Conservation (phyloP, 1,139 yeast genomes). For the Lodderomyces theae region DNA sequence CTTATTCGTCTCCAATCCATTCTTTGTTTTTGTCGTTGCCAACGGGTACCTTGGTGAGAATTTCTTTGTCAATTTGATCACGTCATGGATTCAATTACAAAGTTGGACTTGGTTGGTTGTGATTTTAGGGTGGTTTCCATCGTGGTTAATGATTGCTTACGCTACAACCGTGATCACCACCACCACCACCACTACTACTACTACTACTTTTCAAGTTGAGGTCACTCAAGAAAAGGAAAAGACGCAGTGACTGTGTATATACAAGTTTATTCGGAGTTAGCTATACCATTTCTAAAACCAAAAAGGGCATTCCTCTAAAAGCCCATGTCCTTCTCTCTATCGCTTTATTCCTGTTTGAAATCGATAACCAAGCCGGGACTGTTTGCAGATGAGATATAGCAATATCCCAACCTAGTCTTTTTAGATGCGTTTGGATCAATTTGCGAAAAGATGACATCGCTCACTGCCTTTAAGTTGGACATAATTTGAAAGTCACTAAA, state of each 20-base stretch:
- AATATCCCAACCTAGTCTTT: conserved; percentile 14
- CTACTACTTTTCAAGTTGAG: no score
- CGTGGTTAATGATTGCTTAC: conserved; percentile 60
- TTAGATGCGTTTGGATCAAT: conserved; percentile 13
- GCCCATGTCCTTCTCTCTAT: neutral
- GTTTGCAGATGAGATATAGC: conserved; percentile 11
- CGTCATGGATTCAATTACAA: conserved; percentile 68
- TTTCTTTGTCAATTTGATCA: conserved; percentile 49
- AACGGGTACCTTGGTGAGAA: conserved; percentile 24
- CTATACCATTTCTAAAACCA: neutral
- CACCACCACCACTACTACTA: no score
- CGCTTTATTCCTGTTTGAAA: conserved; percentile 9
- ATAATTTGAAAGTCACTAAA: conserved; percentile 77
- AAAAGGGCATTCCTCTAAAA: no score
- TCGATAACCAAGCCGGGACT: conserved; percentile 15
- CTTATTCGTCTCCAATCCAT: conserved; percentile 54
- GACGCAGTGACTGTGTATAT: conserved; percentile 4
- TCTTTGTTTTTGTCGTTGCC: conserved; percentile 34
- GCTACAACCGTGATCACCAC: conserved; percentile 14
- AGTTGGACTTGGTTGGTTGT: conserved; percentile 88
- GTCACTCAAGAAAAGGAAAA: neutral
- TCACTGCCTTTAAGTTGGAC: conserved; percentile 68
- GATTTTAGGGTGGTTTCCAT: conserved; percentile 76
- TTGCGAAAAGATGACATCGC: conserved; percentile 53
- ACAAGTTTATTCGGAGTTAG: conserved; percentile 3